Evolutionary conservation across 129 eudicot genomes (phyloP).

Genomic region (Flaveria trinervia): DNA sequence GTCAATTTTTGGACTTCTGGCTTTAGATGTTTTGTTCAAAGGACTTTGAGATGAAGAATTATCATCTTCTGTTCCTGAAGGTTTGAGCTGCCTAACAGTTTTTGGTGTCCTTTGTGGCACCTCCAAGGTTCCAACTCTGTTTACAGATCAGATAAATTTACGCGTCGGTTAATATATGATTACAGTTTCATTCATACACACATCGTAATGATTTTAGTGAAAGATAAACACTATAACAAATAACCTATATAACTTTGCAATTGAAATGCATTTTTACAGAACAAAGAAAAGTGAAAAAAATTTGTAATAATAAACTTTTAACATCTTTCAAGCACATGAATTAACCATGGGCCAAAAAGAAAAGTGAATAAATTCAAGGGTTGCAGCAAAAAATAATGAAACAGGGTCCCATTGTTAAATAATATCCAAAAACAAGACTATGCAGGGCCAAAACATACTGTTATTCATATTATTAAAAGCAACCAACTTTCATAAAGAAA

Average conservation of each 20-base stretch:
- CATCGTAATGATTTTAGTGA: neutral
- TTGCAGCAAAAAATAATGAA: constrained; percentile 4
- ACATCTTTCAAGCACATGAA: constrained; percentile 7
- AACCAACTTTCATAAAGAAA: constrained; percentile 5
- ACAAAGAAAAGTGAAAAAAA: neutral
- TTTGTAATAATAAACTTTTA: no score
- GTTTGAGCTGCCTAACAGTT: constrained; percentile 59
- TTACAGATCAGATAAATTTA: neutral
- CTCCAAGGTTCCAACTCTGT: constrained; percentile 49
- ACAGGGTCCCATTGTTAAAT: constrained; percentile 25
- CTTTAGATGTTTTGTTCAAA: constrained; percentile 51
- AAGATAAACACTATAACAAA: neutral
- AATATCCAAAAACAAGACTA: constrained; percentile 6
- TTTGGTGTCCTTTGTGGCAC: constrained; percentile 62
- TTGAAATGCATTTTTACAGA: neutral
- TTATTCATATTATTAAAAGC: neutral
- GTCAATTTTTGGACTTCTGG: constrained; percentile 58
- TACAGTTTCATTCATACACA: neutral
- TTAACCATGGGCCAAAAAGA: constrained; percentile 22
- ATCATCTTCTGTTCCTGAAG: constrained; percentile 56
- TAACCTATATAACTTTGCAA: neutral
- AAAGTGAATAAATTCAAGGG: constrained; percentile 10
- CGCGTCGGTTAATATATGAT: neutral
- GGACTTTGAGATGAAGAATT: constrained; percentile 50
- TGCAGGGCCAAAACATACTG: constrained; percentile 9